Percentiles rank a stretch among this genome's conserved stretches.
Evolutionary conservation across 768 basidiomycete genomes (phyloP).

Genomic region (Harrya chromipes): DNA sequence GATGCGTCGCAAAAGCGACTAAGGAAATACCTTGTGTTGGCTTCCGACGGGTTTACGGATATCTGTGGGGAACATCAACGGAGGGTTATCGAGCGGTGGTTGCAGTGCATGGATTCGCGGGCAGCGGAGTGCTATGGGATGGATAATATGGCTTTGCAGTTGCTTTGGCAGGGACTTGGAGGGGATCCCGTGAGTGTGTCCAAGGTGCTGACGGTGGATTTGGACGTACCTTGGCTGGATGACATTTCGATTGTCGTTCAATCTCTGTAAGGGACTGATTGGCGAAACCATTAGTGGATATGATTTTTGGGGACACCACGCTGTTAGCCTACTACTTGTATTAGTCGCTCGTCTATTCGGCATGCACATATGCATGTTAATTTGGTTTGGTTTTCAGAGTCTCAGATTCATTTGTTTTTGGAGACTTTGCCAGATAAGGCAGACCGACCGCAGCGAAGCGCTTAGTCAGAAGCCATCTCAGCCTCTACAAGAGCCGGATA

Average conservation of each 20-base stretch:
- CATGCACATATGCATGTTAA: too few relatives aligned
- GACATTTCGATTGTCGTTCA: slow-evolving; percentile 67
- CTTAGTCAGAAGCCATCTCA: slow-evolving; percentile 9
- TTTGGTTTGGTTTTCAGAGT: neutral
- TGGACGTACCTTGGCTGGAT: slow-evolving; percentile 65
- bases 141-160: slow-evolving; percentile 52
- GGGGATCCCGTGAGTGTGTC: slow-evolving; percentile 55
- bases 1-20: slow-evolving; percentile 24
- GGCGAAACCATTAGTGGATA: neutral
- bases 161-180: slow-evolving; percentile 56
- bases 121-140: slow-evolving; percentile 9
- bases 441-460: too few relatives aligned
- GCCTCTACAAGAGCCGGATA: slow-evolving; percentile 17
- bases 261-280: slow-evolving; percentile 35
- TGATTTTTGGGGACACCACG: neutral
- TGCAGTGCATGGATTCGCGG: slow-evolving; percentile 39
- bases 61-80: slow-evolving; percentile 50
- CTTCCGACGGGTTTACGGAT: slow-evolving; percentile 68
- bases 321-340: slow-evolving; percentile 7
- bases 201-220: slow-evolving; percentile 57
- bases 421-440: slow-evolving; percentile 7
- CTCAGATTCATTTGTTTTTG: slow-evolving; percentile 1
- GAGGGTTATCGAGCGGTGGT: slow-evolving; percentile 52
- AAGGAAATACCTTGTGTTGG: slow-evolving; percentile 56
- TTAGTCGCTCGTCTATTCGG: neutral